Percentiles rank a stretch among this genome's conserved stretches.
These are phyloP conservation scores for Sungouiella blattae DNA, from an alignment of 805 yeast species.

Conservation along the genomic window DNA sequence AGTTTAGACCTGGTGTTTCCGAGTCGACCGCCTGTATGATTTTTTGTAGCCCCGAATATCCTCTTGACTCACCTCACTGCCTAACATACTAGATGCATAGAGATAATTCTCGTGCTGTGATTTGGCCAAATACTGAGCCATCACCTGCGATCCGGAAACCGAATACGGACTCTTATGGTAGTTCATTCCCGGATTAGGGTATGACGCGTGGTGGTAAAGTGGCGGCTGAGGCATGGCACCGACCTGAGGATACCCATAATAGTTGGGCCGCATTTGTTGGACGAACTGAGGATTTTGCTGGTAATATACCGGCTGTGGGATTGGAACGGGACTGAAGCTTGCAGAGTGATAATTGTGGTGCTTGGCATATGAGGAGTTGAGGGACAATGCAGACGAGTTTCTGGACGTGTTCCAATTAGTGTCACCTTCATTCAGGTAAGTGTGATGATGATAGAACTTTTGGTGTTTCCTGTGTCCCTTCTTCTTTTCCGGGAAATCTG, in stretches of 20 bases:
- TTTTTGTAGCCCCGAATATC: constrained; percentile 2
- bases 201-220: background rate
- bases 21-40: background rate
- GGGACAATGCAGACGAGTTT: constrained; percentile 19
- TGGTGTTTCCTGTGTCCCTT: constrained; percentile 5
- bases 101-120: constrained; percentile 58
- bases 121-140: constrained; percentile 77
- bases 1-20: no score
- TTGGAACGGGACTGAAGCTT: constrained; percentile 2
- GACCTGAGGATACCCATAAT: constrained; percentile 1
- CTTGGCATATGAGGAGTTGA: constrained; percentile 11
- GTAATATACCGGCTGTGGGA: constrained; percentile 6
- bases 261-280: constrained; percentile 3
- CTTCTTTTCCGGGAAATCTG: background rate
- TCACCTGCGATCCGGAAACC: constrained; percentile 63
- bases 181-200: background rate
- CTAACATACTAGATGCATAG: constrained; percentile 34
- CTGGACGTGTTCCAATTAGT: constrained; percentile 12
- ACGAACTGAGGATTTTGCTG: constrained; percentile 13
- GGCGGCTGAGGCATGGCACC: constrained; percentile 1
- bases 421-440: constrained; percentile 8
- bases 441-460: constrained; percentile 9
- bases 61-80: constrained; percentile 13
- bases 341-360: constrained; percentile 1
- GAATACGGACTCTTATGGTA: constrained; percentile 4